A percentile compares a stretch with the other conserved stretches of the same genome.
phyloP scores from a whole-genome alignment of 2,329 filamentous ascomycete species.

The Sclerotinia nivalis region DNA sequence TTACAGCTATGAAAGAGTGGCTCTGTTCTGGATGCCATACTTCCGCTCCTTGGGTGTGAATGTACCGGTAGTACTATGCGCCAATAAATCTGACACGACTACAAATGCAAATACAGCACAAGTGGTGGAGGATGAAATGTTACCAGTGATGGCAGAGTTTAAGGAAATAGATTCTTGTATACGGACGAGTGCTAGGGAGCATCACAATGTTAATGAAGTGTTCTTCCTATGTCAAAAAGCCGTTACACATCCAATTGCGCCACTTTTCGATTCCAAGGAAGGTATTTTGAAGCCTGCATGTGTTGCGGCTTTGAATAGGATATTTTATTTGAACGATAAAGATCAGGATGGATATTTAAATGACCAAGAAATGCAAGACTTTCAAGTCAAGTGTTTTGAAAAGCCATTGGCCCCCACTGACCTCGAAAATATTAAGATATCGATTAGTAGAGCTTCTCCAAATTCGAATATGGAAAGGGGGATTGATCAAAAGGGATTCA shows the following conservation, averaged over 20 bases:
- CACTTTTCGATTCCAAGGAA: constrained; percentile 96
- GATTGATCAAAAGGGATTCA: constrained; percentile 79
- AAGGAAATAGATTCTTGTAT: constrained; percentile 99
- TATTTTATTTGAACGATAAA: constrained; percentile 95
- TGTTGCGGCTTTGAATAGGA: constrained; percentile 78
- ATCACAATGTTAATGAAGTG: constrained; percentile 91
- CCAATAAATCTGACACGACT: constrained; percentile 93
- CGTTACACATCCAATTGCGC: constrained; percentile 94
- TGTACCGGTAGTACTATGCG: constrained; percentile 92
- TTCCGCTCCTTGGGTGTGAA: constrained; percentile 98
- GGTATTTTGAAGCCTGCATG: constrained; percentile 83
- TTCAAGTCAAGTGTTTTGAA: constrained; percentile 89
- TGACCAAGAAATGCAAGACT: constrained; percentile 86
- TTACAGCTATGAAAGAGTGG: constrained; percentile 97
- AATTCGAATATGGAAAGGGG: constrained; percentile 65
- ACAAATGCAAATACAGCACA: constrained; percentile 75
- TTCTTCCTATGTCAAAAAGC: constrained; percentile 99
- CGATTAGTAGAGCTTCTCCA: constrained; percentile 70
- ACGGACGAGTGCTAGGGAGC: constrained; percentile 85
- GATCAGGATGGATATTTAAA: constrained; percentile 93
- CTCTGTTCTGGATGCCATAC: constrained; percentile 97
- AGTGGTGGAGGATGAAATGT: constrained; percentile 94
- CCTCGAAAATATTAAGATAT: constrained; percentile 85
- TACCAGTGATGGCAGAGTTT: constrained; percentile 97
- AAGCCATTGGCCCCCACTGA: constrained; percentile 81